These are phyloP conservation scores for Pseudogymnoascus sp. DNA, from an alignment of 2,329 filamentous ascomycete species.

Conservation along the genomic window DNA sequence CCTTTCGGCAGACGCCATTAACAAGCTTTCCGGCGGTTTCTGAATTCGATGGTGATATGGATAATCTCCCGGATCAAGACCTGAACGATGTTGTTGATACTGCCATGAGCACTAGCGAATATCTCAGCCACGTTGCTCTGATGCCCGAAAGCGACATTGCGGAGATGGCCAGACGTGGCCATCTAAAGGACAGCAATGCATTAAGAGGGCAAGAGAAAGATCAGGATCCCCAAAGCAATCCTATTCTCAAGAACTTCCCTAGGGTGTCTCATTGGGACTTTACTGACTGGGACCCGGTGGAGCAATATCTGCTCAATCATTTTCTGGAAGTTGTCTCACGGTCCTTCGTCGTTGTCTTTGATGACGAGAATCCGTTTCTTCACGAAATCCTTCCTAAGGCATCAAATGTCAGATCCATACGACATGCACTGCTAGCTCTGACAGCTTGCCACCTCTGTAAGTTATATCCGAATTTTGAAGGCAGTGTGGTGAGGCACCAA, in stretches of 20 bases:
- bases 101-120: neutral
- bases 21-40: neutral
- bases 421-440: slow-evolving; percentile 9
- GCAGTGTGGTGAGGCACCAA: neutral
- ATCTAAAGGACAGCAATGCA: slow-evolving; percentile 5
- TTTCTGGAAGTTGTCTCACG: slow-evolving; percentile 10
- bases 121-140: slow-evolving; percentile 2
- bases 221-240: neutral
- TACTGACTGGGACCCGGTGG: neutral
- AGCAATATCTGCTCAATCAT: slow-evolving; percentile 11
- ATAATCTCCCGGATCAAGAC: neutral
- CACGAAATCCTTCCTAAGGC: slow-evolving; percentile 8
- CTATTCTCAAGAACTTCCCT: neutral
- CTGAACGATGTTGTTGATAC: neutral
- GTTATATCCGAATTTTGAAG: slow-evolving; percentile 11
- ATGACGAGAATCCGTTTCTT: slow-evolving; percentile 10
- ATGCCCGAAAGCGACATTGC: neutral
- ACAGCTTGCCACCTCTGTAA: slow-evolving; percentile 10
- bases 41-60: neutral
- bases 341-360: slow-evolving; percentile 7
- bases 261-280: neutral
- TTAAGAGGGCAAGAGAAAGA: neutral
- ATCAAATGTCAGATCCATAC: neutral
- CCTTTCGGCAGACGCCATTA: neutral
- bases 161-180: slow-evolving; percentile 4